Base-by-base conservation (phyloP, 805 yeast species). In the Wickerhamiella kazuoi region DNA sequence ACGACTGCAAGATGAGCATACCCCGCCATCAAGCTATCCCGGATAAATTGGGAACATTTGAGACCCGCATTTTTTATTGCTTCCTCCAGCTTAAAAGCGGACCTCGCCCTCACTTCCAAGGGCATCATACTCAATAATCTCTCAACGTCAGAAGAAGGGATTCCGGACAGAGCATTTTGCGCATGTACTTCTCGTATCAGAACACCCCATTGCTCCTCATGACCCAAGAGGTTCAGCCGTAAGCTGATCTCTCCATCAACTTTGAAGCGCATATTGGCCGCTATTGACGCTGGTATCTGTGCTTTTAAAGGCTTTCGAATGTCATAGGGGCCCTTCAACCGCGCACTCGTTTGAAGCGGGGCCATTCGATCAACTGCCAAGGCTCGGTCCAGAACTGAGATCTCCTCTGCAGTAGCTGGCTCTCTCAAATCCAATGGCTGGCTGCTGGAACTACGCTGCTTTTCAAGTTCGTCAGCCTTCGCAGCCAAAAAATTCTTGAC, bases 1-100 rank as follows among this genome's bases (percentile, higher is more conserved):
- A 49, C 45, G 9, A 46, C 30, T 2, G 58, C 55, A 3, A 20
- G 23, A 14, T 50, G 47, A 1, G 63, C 63, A 40, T 59, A 57
- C 1, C 54, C 57, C 8, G 54, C 52, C 51, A 59, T 53, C 20
- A 54, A 41, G 6, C 42, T 36, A 29, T 60, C 56, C 23, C 39
- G 18, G 2, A 51, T 41, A 16, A 41, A 41, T 23, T 41, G 46
- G 6, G 50, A 31, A 4, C 44, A 47, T 16, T 15, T n/a, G 8
- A 50, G 20, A 3, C 34, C 37, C 3, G 54, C 52, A 2, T 38
- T 48, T 1, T 39, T 33, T 29, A 54, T 35, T 51, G 54, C 46
- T 5, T 41, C 40, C 21, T 51, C 50, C 3, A 60, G 40, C 17
- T 35, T 19, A 1, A 41, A 35, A 4, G 48, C 46, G 3, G 44